Base-by-base conservation (phyloP, 768 basidiomycete species). In the Gautieria morchelliformis region DNA sequence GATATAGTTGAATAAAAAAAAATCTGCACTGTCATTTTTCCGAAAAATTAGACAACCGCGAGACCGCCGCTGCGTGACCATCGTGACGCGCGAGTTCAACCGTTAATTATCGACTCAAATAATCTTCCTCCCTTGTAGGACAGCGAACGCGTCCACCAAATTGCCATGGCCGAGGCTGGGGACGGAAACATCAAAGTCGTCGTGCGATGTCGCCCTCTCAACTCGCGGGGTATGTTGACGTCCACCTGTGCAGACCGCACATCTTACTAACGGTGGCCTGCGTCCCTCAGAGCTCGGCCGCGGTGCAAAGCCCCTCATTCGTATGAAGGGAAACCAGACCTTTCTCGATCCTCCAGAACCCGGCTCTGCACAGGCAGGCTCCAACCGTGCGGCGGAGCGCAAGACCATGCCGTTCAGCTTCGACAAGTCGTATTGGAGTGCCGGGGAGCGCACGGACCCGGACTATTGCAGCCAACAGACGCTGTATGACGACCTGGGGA, bases 361-460 rank as follows among this genome's bases (percentile, higher is more conserved):
- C 14, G 87, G 87, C 42, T 83, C 85, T 4, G 63, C 74, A 41
- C 84, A 83, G 66, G 70, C 65, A 8, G 65, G 69, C 63, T 66
- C 72, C 56, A 80, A 83, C 66, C 87, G 90, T 65, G 89, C 92
- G 17, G 85, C 88, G 8, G 94, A 96, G 71, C 84, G 90, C 63
- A 95, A 89, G 74, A 80, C 85, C 6, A 87, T 93, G 82, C 70
- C 80, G 0, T 98, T 98, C 71, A 87, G 88, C 61, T 98, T 97
- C 63, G 95, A 98, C 79, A 95, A 94, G 78, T 89, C 87, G 55
- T 98, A 97, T 71, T 95, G 93, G 94, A 93, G 92, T 41, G 93
- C 93, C 14, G 91, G 93, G 1, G 78, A 87, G 10, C 78, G 89
- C 64, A 89, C 93, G 66, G 95, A 96, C 58, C 86, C 90, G 0